A percentile compares a stretch with the other conserved stretches of the same genome.
Conservation (phyloP, 257 asterid species). For the Pogostemon cablin region DNA sequence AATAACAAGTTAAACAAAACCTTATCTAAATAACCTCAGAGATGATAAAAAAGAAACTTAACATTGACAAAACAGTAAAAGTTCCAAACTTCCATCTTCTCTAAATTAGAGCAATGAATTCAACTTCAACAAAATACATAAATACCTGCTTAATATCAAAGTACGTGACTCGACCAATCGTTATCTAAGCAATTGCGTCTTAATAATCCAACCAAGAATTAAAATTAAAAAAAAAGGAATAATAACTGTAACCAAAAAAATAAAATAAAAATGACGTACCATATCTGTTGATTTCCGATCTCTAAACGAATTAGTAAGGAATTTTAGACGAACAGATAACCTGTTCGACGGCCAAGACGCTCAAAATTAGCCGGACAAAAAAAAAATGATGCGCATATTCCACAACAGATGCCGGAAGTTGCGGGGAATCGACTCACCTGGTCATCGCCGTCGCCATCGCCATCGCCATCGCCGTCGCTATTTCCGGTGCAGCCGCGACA, state of each 20-base stretch:
- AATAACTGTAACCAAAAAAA: not conserved
- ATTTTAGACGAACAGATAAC: conserved; percentile 34
- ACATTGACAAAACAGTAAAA: conserved; percentile 4
- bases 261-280: conserved; percentile 27
- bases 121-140: not conserved
- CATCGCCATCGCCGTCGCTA: conserved; percentile 35
- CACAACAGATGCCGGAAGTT: not conserved
- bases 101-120: conserved; percentile 2
- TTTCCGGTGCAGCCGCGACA: conserved; percentile 20
- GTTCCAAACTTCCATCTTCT: conserved; percentile 15
- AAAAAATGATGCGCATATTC: not conserved
- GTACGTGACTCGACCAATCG: not conserved
- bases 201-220: not conserved
- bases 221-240: not conserved
- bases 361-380: conserved; percentile 3
- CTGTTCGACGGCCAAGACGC: conserved; percentile 33
- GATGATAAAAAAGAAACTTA: not conserved
- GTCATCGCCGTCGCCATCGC: conserved; percentile 17
- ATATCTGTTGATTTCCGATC: conserved; percentile 28
- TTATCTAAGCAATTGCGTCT: not conserved
- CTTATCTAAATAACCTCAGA: conserved; percentile 4
- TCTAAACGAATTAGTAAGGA: conserved; percentile 24
- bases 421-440: conserved; percentile 32
- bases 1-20: conserved; percentile 8
- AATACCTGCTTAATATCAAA: not conserved